Evolutionary conservation across 495 filamentous ascomycete genomes (phyloP).

Genomic region (Trichoderma orchidacearum): DNA sequence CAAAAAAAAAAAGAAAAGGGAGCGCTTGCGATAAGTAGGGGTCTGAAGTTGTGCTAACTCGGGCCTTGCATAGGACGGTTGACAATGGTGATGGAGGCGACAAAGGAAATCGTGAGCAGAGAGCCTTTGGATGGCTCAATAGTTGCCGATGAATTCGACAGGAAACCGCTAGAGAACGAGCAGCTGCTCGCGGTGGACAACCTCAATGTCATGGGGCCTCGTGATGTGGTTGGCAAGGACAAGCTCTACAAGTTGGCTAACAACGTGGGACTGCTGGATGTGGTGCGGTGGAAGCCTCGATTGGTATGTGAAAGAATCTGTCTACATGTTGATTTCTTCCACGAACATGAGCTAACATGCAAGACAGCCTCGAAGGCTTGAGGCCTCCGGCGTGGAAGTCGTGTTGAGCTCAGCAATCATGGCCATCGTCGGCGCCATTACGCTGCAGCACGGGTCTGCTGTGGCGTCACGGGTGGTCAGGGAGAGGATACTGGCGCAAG

Average conservation of each 20-base stretch:
- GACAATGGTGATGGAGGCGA: not conserved
- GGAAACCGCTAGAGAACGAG: constrained; percentile 58
- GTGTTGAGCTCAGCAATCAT: constrained; percentile 67
- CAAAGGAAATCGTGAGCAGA: constrained; percentile 5
- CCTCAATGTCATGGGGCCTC: constrained; percentile 40
- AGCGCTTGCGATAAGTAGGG: not conserved
- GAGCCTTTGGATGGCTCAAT: constrained; percentile 9
- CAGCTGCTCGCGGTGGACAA: constrained; percentile 60
- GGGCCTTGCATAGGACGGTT: not conserved
- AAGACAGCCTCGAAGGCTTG: constrained; percentile 56
- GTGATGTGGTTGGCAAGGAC: constrained; percentile 38
- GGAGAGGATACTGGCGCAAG: constrained; percentile 55
- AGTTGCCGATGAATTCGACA: constrained; percentile 29
- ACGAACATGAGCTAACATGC: constrained; percentile 2
- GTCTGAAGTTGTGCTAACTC: constrained; percentile 2
- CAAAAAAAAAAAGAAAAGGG: too few relatives aligned
- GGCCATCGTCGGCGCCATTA: constrained; percentile 76
- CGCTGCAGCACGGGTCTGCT: constrained; percentile 71
- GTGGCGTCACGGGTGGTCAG: constrained; percentile 59
- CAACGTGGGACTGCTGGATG: constrained; percentile 53
- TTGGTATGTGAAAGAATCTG: constrained; percentile 39
- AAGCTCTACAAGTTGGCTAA: constrained; percentile 53
- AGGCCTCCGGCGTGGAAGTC: constrained; percentile 52
- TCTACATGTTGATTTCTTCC: not conserved
- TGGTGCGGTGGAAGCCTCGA: constrained; percentile 78